Evolutionary conservation across 106 monocot genomes (phyloP).

Genomic region (Apostasia shenzhenica): DNA sequence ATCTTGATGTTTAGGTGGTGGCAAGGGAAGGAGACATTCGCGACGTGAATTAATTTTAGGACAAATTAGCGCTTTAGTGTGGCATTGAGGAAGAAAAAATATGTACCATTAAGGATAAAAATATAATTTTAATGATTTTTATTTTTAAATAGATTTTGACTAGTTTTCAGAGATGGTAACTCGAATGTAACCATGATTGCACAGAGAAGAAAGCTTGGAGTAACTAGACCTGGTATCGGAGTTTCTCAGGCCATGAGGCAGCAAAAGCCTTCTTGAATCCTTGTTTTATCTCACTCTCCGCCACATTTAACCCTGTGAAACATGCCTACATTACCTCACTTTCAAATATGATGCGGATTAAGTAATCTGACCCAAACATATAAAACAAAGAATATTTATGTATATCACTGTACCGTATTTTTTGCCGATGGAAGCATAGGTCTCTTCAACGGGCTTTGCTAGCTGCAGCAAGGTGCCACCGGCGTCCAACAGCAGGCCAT

Average conservation of each 20-base stretch:
- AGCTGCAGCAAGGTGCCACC: slow-evolving; percentile 88
- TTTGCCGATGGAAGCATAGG: slow-evolving; percentile 76
- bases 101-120: too few relatives aligned
- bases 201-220: not conserved
- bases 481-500: slow-evolving; percentile 82
- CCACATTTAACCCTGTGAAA: slow-evolving; percentile 33
- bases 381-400: not conserved
- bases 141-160: too few relatives aligned
- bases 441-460: slow-evolving; percentile 70
- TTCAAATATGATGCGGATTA: not conserved
- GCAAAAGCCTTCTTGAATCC: slow-evolving; percentile 59
- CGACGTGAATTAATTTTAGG: too few relatives aligned
- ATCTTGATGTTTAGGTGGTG: too few relatives aligned
- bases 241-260: slow-evolving; percentile 76
- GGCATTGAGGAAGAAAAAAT: too few relatives aligned
- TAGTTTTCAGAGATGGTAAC: too few relatives aligned
- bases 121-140: too few relatives aligned
- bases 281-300: slow-evolving; percentile 52
- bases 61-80: too few relatives aligned
- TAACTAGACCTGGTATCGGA: slow-evolving; percentile 69
- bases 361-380: not conserved
- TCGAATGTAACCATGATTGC: too few relatives aligned
- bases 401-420: slow-evolving; percentile 49
- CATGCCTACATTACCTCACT: not conserved
- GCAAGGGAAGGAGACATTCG: too few relatives aligned